These are phyloP conservation scores for Aureobasidium melanogenum DNA, from an alignment of 2,329 filamentous ascomycete species.

Conservation along the genomic window DNA sequence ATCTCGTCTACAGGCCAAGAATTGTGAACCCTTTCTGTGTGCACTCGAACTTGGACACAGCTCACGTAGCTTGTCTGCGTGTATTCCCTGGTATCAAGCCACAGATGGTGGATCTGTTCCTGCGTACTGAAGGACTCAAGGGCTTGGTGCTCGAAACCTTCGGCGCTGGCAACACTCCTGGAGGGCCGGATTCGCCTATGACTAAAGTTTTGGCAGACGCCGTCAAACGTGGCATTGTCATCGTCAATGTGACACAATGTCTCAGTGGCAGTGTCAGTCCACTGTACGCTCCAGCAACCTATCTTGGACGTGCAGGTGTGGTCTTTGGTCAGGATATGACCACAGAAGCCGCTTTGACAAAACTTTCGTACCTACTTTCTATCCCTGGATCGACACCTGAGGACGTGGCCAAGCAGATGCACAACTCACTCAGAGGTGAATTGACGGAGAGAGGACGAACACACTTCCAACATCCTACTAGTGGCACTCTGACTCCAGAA, in stretches of 20 bases:
- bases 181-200: slow-evolving; percentile 68
- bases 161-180: slow-evolving; percentile 84
- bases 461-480: slow-evolving; percentile 63
- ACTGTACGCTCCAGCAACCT: slow-evolving; percentile 42
- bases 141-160: slow-evolving; percentile 87
- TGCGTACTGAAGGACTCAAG: slow-evolving; percentile 64
- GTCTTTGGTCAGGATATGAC: slow-evolving; percentile 86
- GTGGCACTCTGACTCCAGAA: slow-evolving; percentile 43
- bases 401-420: slow-evolving; percentile 64
- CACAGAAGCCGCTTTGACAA: slow-evolving; percentile 82
- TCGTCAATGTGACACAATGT: slow-evolving; percentile 91
- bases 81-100: slow-evolving; percentile 89
- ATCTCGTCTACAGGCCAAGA: slow-evolving; percentile 64
- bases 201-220: slow-evolving; percentile 69
- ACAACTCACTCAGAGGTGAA: slow-evolving; percentile 69
- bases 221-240: slow-evolving; percentile 69
- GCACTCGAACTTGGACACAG: slow-evolving; percentile 67
- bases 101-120: slow-evolving; percentile 83
- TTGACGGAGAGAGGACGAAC: slow-evolving; percentile 67
- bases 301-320: slow-evolving; percentile 72
- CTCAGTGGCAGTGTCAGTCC: slow-evolving; percentile 38
- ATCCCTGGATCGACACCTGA: slow-evolving; percentile 52
- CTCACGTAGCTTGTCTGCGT: slow-evolving; percentile 81
- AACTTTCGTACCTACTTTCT: slow-evolving; percentile 77
- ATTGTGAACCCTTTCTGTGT: slow-evolving; percentile 66